Evolutionary conservation across 352 stramenopile species (phyloP).

Genomic region (Phytophthora sp.): DNA sequence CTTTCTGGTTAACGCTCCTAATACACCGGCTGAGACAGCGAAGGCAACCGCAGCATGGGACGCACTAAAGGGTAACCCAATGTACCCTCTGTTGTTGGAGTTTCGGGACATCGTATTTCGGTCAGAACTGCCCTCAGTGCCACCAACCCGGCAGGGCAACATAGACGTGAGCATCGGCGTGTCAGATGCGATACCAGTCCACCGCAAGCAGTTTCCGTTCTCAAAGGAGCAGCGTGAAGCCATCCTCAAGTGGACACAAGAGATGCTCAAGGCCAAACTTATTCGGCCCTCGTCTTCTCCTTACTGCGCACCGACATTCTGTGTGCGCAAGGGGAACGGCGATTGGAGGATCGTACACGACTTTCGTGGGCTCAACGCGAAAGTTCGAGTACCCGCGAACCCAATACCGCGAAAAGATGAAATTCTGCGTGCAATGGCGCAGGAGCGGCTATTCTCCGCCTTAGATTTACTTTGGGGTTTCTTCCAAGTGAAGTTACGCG

Average conservation of each 20-base stretch:
- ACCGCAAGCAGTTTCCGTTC: not conserved
- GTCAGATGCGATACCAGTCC: not conserved
- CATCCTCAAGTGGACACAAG: too few relatives aligned
- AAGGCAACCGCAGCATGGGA: not conserved
- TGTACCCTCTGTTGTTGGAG: not conserved
- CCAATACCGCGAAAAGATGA: not conserved
- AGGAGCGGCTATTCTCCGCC: not conserved
- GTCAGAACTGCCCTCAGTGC: not conserved
- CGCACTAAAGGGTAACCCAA: not conserved
- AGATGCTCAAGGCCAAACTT: not conserved
- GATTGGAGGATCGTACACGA: not conserved
- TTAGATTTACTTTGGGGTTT: conserved; percentile 1
- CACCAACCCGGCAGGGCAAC: not conserved
- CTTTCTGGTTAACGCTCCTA: not conserved
- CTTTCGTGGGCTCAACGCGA: not conserved
- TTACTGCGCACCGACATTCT: not conserved
- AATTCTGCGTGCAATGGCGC: not conserved
- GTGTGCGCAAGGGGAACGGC: not conserved
- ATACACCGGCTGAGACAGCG: not conserved
- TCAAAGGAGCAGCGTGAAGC: not conserved
- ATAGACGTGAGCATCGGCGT: not conserved
- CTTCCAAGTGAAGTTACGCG: not conserved
- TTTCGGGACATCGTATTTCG: not conserved
- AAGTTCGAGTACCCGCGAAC: not conserved
- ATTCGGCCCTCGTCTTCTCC: not conserved